Conservation (phyloP, 2,329 filamentous ascomycete species). For the Ramichloridium luteum region DNA sequence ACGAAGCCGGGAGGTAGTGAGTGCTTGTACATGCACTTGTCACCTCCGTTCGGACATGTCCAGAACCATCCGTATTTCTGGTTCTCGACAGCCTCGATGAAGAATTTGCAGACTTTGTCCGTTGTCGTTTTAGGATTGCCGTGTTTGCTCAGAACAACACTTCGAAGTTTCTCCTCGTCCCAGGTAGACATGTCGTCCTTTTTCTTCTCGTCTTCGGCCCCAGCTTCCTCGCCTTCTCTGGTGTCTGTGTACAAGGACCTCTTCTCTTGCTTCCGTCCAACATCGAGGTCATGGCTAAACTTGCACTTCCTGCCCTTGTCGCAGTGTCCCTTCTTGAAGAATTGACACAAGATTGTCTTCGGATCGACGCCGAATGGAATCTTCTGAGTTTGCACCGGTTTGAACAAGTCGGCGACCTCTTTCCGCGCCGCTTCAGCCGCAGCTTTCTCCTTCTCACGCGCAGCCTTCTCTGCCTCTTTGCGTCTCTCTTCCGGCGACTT, state of each 20-base stretch:
- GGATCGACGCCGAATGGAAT: slow-evolving; percentile 96
- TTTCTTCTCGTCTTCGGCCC: slow-evolving; percentile 62
- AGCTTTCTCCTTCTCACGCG: slow-evolving; percentile 75
- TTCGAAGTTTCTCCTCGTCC: slow-evolving; percentile 91
- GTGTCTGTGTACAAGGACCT: slow-evolving; percentile 80
- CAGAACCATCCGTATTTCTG: slow-evolving; percentile 99
- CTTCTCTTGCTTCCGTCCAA: slow-evolving; percentile 89
- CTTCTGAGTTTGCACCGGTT: slow-evolving; percentile 91
- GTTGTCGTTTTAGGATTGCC: slow-evolving; percentile 91
- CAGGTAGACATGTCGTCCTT: slow-evolving; percentile 88
- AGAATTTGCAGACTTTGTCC: slow-evolving; percentile 98
- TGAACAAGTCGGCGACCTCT: slow-evolving; percentile 73
- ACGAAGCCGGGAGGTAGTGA: slow-evolving; percentile 89
- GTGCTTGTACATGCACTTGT: slow-evolving; percentile 98
- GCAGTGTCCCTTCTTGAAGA: slow-evolving; percentile 93
- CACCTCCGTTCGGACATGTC: slow-evolving; percentile 88
- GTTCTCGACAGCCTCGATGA: slow-evolving; percentile 94
- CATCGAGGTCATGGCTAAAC: slow-evolving; percentile 80
- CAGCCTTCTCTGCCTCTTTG: slow-evolving; percentile 53
- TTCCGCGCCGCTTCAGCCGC: slow-evolving; percentile 74
- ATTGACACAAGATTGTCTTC: slow-evolving; percentile 92
- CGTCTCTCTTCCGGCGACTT: slow-evolving; percentile 80
- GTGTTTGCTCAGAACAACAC: slow-evolving; percentile 89
- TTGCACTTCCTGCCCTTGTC: slow-evolving; percentile 97
- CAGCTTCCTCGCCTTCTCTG: slow-evolving; percentile 58